Conservation (phyloP, 176 grass and related monocot species). For the Panicum miliaceum region DNA sequence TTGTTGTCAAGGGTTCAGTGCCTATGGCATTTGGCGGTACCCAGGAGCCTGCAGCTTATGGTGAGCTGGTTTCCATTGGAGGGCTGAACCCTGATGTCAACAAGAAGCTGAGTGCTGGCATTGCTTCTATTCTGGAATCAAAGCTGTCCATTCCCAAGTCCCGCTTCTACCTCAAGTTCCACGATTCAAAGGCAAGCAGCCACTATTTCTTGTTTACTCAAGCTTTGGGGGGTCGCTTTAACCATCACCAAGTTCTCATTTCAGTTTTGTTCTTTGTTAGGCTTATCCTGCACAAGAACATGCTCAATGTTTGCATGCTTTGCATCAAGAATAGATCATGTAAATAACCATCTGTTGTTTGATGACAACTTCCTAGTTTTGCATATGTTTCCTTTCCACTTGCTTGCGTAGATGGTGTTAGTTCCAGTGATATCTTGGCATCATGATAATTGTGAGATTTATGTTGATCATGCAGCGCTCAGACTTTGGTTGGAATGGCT, state of each 20-base stretch:
- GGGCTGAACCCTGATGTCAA: slow-evolving; percentile 75
- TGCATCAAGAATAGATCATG: slow-evolving; percentile 93
- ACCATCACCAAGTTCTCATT: slow-evolving; percentile 48
- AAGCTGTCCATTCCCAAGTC: slow-evolving; percentile 75
- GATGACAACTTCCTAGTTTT: not conserved
- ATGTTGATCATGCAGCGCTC: slow-evolving; percentile 43
- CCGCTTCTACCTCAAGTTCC: slow-evolving; percentile 86
- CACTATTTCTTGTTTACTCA: not conserved
- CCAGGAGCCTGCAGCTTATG: slow-evolving; percentile 77
- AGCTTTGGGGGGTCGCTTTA: slow-evolving; percentile 38
- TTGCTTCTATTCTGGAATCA: slow-evolving; percentile 67
- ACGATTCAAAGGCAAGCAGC: slow-evolving; percentile 73
- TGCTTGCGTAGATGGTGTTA: not conserved
- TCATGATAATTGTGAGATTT: not conserved
- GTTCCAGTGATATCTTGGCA: not conserved
- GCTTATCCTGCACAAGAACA: slow-evolving; percentile 81
- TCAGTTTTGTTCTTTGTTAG: slow-evolving; percentile 70
- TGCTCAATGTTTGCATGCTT: slow-evolving; percentile 92
- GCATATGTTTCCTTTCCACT: not conserved
- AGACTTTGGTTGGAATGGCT: slow-evolving; percentile 67
- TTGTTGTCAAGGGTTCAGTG: slow-evolving; percentile 81
- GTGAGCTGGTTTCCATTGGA: slow-evolving; percentile 82
- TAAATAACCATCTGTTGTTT: slow-evolving; percentile 48
- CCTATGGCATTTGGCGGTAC: slow-evolving; percentile 87
- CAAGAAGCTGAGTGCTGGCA: slow-evolving; percentile 78